A percentile compares a stretch with the other conserved stretches of the same genome.
phyloP scores from a whole-genome alignment of 805 yeast genomes.

The Geotrichum ghanense region DNA sequence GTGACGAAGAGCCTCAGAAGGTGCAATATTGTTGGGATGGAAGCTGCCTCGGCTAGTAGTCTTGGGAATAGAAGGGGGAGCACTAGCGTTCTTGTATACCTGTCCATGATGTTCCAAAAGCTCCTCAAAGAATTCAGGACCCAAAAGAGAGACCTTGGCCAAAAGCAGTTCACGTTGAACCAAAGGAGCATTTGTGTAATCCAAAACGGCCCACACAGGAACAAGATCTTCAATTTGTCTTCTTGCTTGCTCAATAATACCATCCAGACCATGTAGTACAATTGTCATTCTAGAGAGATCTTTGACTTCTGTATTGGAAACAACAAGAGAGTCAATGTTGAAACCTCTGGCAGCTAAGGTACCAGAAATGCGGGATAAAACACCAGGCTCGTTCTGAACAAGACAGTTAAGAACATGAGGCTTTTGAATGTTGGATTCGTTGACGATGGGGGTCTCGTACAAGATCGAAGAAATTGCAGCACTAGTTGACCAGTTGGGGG shows the following conservation, averaged over 20 bases:
- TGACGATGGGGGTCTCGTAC: constrained; percentile 71
- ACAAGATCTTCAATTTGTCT: constrained; percentile 96
- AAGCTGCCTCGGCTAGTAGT: constrained; percentile 31
- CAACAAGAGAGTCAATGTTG: constrained; percentile 95
- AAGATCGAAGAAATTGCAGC: constrained; percentile 93
- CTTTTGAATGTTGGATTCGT: constrained; percentile 45
- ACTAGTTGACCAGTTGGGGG: constrained; percentile 93
- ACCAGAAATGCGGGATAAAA: constrained; percentile 82
- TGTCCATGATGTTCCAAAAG: constrained; percentile 71
- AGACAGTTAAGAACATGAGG: constrained; percentile 92
- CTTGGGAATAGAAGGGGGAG: constrained; percentile 22
- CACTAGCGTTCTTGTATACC: constrained; percentile 26
- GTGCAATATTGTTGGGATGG: constrained; percentile 85
- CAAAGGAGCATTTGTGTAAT: constrained; percentile 81
- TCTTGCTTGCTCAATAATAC: constrained; percentile 94
- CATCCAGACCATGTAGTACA: constrained; percentile 88
- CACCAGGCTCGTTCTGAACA: constrained; percentile 99
- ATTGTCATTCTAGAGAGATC: constrained; percentile 96
- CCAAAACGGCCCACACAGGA: constrained; percentile 95
- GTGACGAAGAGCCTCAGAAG: constrained; percentile 88
- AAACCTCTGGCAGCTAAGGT: constrained; percentile 97
- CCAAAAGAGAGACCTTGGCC: constrained; percentile 85
- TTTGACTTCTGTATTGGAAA: constrained; percentile 90
- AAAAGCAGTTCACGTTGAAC: constrained; percentile 83
- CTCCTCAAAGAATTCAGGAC: constrained; percentile 98